A percentile compares a stretch with the other conserved stretches of the same genome.
Evolutionary conservation across 2,329 filamentous ascomycete species (phyloP).

Genomic region (Neopestalotiopsis sp.): DNA sequence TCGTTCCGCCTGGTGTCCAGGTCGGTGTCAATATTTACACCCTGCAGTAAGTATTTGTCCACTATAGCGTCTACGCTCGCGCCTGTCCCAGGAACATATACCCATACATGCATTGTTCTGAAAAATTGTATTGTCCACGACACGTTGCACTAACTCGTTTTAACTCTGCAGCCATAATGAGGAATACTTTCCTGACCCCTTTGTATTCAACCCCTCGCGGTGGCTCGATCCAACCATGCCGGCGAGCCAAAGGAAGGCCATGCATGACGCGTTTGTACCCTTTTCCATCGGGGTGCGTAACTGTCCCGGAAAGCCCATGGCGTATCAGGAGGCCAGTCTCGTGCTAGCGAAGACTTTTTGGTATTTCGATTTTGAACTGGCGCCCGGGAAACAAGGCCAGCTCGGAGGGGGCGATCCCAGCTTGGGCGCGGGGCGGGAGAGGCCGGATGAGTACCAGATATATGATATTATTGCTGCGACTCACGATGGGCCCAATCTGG

Average conservation of each 20-base stretch:
- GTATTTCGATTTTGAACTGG: slow-evolving; percentile 11
- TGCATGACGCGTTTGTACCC: not conserved
- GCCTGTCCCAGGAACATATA: too few relatives aligned
- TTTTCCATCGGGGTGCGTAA: not conserved
- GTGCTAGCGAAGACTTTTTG: slow-evolving; percentile 10
- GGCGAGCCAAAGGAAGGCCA: not conserved
- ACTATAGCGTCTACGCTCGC: too few relatives aligned
- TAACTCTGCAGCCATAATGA: slow-evolving; percentile 29
- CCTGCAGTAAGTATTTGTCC: slow-evolving; percentile 27
- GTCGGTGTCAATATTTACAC: slow-evolving; percentile 39
- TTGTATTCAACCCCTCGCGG: slow-evolving; percentile 45
- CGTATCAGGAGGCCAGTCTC: slow-evolving; percentile 6
- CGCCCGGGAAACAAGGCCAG: not conserved
- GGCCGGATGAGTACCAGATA: not conserved
- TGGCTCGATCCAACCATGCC: slow-evolving; percentile 38
- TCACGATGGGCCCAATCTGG: not conserved
- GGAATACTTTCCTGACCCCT: slow-evolving; percentile 44
- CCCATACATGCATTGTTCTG: too few relatives aligned
- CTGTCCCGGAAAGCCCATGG: not conserved
- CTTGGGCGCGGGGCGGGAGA: not conserved
- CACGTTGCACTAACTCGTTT: too few relatives aligned
- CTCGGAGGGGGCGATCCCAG: not conserved
- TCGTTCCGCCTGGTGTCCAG: slow-evolving; percentile 38
- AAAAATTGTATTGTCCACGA: too few relatives aligned
- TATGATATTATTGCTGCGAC: not conserved